phyloP scores from a whole-genome alignment of 768 basidiomycete species.

The Boletus subparvulus region DNA sequence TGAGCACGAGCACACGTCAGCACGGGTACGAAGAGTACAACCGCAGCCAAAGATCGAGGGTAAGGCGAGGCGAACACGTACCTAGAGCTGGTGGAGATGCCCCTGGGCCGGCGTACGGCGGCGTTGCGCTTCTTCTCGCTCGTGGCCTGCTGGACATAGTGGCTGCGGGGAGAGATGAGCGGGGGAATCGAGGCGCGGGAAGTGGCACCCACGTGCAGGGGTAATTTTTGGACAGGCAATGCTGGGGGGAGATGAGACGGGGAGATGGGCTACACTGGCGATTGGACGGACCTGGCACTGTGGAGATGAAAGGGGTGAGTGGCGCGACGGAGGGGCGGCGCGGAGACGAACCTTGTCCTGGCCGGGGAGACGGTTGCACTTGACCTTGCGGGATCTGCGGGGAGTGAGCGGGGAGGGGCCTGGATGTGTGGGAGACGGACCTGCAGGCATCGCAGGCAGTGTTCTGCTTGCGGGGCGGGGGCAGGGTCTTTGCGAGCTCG shows the following conservation, averaged over 20 bases:
- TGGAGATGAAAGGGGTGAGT: conserved; percentile 21
- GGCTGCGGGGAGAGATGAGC: conserved; percentile 42
- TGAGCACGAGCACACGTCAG: conserved; percentile 18
- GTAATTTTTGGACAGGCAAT: conserved; percentile 84
- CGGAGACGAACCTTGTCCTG: conserved; percentile 67
- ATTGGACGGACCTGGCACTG: conserved; percentile 64
- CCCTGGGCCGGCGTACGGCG: conserved; percentile 62
- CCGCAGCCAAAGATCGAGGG: conserved; percentile 19
- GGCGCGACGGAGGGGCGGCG: conserved; percentile 4
- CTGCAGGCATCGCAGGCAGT: conserved; percentile 93
- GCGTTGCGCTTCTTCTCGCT: conserved; percentile 76
- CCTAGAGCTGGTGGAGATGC: conserved; percentile 52
- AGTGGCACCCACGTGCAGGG: conserved; percentile 78
- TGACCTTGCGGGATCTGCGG: conserved; percentile 79
- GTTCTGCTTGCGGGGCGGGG: conserved; percentile 89
- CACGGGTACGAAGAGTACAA: conserved; percentile 28
- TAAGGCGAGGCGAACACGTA: conserved; percentile 23
- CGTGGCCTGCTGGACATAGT: conserved; percentile 81
- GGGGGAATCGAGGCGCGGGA: conserved; percentile 18
- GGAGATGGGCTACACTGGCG: conserved; percentile 6
- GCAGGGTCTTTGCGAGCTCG: conserved; percentile 74
- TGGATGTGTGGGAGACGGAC: conserved; percentile 34
- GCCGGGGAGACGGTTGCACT: conserved; percentile 79
- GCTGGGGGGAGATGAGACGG: conserved; percentile 42
- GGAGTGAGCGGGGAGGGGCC: conserved; percentile 1